Base-by-base conservation (phyloP, 2,329 filamentous ascomycete genomes). In the Alternaria rosae region DNA sequence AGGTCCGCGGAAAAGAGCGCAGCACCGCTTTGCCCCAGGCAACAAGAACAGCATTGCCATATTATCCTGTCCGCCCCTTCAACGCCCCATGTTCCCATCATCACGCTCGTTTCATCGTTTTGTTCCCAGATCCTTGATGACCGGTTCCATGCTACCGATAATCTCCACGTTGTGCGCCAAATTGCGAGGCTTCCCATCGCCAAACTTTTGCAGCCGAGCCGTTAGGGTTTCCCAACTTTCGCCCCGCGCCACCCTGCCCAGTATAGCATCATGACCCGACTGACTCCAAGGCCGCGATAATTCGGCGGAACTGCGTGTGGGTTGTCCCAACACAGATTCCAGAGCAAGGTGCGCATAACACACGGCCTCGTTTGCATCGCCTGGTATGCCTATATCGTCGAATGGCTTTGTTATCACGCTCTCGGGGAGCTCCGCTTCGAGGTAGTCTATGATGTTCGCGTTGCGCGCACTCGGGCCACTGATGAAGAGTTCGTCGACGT, bases 341-440 rank as follows among this genome's bases (percentile, higher is more conserved):
- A 89, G 85, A 3, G 83, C 86, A 74, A 88, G 85, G 83, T 85
- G 87, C 5, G 87, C 86, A 70, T 89, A 88, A 1, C 83, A 86
- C 54, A 87, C 81, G 6, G 86, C 85, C 71, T 89, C 87, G 73
- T 89, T 89, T 3, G 87, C 86, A 32, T 83, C 84, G 1, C 78
- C 84, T 0, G 85, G 85, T 51, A 89, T 82, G 5, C 86, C 86
- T 3, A 85, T 85, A 50, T 85, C 85, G 65, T 88, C 85, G 7
- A 89, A 78, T 81, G 86, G 85, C 55, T 60, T 67, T 3, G 82
- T 76, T 45, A 89, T 85, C 78, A 80, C 3, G 82, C 82, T 38
- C 80, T 77, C 13, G 82, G 86, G 66, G 82, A 85, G 62, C 80
- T 75, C 56, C 73, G 56, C 69, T 71, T 86, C 83, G 64, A 89